Base-by-base conservation (phyloP, 441 rosid genomes). In the Melastoma candidum region DNA sequence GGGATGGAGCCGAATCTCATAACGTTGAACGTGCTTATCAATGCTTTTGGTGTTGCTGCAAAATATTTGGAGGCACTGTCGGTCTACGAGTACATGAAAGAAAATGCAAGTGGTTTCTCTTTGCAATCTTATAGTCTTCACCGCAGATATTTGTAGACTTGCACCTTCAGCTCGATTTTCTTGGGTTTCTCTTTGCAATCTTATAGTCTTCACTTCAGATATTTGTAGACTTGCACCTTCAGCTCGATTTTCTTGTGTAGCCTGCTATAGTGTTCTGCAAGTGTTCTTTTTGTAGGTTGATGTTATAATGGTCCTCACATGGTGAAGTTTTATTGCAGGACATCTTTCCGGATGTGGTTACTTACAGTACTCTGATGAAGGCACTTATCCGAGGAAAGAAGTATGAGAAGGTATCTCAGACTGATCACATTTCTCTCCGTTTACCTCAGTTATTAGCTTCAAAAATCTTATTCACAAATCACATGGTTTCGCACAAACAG, bases 281-380 rank as follows among this genome's bases (percentile, higher is more conserved):
- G 29, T 13, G 1, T 50, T n/a, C 12, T 11, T 12, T 5, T n/a
- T 9, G 13, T 10, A 53, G 26, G 32, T 48, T 12, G 1, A 14
- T 27, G 27, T 48, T 61, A 12, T 49, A 49, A 12, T 39, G 51
- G 11, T 3, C 11, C 22, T 54, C 24, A 48, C 11, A 12, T 70
- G 43, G 44, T 70, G 13, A 61, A 49, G 55, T 44, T 47, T 3
- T 17, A 17, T 17, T 44, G 48, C 46, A 83, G 87, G 87, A 80
- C 64, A 74, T 81, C 60, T 78, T 70, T 56, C 82, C 92, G 32
- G 90, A 81, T 63, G 75, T 81, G 54, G 64, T 83, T 54, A 83
- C 83, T 3, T 83, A 81, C 60, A 76, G 73, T 62, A 77, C 85
- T 0, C 87, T 78, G 25, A 83, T 83, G 90, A 80, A 83, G 69